Evolutionary conservation across 495 filamentous ascomycete species (phyloP).

Genomic region (Penicillium coffeae): DNA sequence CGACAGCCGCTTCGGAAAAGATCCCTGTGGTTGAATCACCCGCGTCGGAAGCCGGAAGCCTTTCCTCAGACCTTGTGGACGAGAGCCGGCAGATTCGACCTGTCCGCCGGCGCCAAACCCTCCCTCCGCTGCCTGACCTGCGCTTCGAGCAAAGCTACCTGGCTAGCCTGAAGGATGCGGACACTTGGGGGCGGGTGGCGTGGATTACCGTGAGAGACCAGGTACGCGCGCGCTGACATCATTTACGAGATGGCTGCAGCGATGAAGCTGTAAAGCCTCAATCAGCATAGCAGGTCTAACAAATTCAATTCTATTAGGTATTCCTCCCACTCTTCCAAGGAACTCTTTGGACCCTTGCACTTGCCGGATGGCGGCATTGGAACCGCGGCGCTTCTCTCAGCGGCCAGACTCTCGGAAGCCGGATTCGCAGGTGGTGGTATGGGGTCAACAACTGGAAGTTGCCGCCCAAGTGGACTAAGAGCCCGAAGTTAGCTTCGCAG

Average conservation of each 20-base stretch:
- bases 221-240: constrained; percentile 40
- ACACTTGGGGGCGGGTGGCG: constrained; percentile 69
- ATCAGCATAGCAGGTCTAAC: constrained; percentile 1
- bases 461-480: constrained; percentile 30
- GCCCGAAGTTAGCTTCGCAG: constrained; percentile 35
- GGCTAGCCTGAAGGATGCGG: constrained; percentile 70
- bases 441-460: constrained; percentile 81
- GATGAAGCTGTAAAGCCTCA: not conserved
- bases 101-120: constrained; percentile 46
- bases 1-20: constrained; percentile 63
- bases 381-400: constrained; percentile 67
- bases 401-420: constrained; percentile 66
- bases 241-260: not conserved
- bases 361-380: constrained; percentile 80
- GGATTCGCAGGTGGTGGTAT: constrained; percentile 84
- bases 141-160: constrained; percentile 98
- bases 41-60: constrained; percentile 45
- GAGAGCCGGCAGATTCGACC: constrained; percentile 54
- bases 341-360: constrained; percentile 71
- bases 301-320: constrained; percentile 49
- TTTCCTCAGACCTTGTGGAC: constrained; percentile 43
- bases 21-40: constrained; percentile 40
- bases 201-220: constrained; percentile 89
- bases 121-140: constrained; percentile 87
- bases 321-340: constrained; percentile 81